Evolutionary conservation across 1,284 basidiomycete species (phyloP).

Genomic region (Takashimella tepidaria): DNA sequence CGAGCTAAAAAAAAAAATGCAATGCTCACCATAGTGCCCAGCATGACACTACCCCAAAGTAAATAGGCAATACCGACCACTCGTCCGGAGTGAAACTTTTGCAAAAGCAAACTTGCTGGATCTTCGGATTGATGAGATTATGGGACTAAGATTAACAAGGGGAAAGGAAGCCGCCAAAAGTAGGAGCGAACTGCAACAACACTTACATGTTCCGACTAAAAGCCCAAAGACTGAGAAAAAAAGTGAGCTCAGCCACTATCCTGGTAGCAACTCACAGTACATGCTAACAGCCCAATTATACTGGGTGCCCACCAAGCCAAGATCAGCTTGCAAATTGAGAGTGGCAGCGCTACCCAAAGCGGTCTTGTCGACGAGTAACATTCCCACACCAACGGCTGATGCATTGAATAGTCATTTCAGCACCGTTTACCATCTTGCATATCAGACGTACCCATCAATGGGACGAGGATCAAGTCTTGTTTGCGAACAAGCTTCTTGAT

Average conservation of each 20-base stretch:
- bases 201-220: not conserved
- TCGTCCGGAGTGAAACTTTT: not conserved
- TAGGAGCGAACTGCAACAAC: not conserved
- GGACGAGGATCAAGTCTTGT: not conserved
- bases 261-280: not conserved
- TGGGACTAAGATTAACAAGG: too few species aligned
- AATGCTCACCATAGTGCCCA: not conserved
- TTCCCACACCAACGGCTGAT: not conserved
- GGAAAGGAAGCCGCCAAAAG: not conserved
- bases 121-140: too few species aligned
- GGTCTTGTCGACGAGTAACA: slow-evolving; percentile 19
- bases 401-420: not conserved
- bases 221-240: not conserved
- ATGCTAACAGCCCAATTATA: slow-evolving; percentile 23
- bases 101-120: not conserved
- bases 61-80: not conserved
- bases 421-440: not conserved
- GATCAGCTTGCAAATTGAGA: slow-evolving; percentile 16
- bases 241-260: not conserved
- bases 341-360: slow-evolving; percentile 23
- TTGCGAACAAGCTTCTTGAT: not conserved
- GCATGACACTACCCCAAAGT: not conserved
- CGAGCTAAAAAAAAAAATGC: not conserved
- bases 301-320: slow-evolving; percentile 21
- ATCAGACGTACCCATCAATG: not conserved